Percentiles rank a stretch among this genome's conserved stretches.
Conservation (phyloP, 2,329 filamentous ascomycete genomes). For the Ambrosiella xylebori region DNA sequence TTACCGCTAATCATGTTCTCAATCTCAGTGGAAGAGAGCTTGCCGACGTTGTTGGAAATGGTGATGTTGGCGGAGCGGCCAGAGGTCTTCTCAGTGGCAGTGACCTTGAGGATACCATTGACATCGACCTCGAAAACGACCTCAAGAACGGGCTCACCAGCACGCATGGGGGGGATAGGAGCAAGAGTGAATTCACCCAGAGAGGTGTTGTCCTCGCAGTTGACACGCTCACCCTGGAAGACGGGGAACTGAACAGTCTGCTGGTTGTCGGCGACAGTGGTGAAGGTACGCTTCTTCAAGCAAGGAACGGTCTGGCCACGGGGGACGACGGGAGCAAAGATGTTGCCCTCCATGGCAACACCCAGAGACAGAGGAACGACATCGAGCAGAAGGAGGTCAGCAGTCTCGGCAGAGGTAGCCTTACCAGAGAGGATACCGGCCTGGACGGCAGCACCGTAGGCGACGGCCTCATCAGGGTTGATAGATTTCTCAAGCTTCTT, state of each 20-base stretch:
- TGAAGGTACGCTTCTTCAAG: constrained; percentile 79
- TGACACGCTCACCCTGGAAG: constrained; percentile 90
- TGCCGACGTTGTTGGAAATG: constrained; percentile 98
- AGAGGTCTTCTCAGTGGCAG: constrained; percentile 95
- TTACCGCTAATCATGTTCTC: constrained; percentile 88
- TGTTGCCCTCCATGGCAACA: constrained; percentile 99
- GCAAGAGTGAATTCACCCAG: constrained; percentile 94
- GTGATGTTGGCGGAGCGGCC: constrained; percentile 98
- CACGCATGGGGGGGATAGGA: constrained; percentile 73
- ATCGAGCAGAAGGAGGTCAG: constrained; percentile 87
- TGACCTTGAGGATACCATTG: constrained; percentile 99
- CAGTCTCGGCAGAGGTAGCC: constrained; percentile 86
- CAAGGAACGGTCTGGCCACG: constrained; percentile 61
- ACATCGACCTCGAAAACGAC: constrained; percentile 98
- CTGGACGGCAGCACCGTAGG: constrained; percentile 96
- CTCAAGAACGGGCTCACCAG: constrained; percentile 91
- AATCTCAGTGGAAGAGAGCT: constrained; percentile 86
- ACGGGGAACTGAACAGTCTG: constrained; percentile 81
- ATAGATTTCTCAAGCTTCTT: constrained; percentile 99
- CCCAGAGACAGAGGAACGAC: constrained; percentile 91
- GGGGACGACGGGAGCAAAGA: constrained; percentile 85
- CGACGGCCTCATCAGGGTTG: constrained; percentile 98
- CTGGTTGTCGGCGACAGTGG: constrained; percentile 63
- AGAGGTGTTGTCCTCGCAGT: constrained; percentile 97
- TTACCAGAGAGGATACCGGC: constrained; percentile 97